Base-by-base conservation (phyloP, 192 early-diverging fungal genomes). In the Mortierella alpina region DNA sequence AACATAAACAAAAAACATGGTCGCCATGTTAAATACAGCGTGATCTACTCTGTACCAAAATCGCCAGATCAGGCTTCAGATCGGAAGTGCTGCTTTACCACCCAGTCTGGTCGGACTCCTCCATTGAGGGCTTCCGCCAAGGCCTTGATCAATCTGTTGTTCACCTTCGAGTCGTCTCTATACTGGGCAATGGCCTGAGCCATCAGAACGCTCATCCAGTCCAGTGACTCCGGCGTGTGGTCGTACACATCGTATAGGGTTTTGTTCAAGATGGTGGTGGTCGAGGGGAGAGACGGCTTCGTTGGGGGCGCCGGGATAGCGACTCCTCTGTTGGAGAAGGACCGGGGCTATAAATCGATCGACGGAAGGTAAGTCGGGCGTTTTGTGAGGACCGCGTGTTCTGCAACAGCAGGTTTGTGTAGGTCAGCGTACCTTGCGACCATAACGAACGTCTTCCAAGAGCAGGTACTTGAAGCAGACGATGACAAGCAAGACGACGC, bases 121-220 rank as follows among this genome's bases (percentile, higher is more conserved):
- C 88, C 89, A 70, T 96, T 96, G 40, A 95, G 60, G 22, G 87
- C 82, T 41, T 91, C 86, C 64, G 94, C 92, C 14, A 96, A 52
- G 6, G 90, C 83, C 14, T 79, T 80, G 45, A 94, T 84, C 23
- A 96, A 73, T 42, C 86, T 78, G 68, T 90, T 85, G 56, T 91
- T 89, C 46, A 94, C 86, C 17, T 87, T 87, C 15, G 86, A 88
- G 70, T 96, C 93, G 48, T 89, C 88, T 42, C 95, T 77, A 72
- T 93, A 95, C 46, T 89, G 87, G 31, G 90, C 83, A 55, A 96
- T 91, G 4, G 90, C 84, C 74, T 96, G 94, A 11, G 91, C 95
- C 20, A 95, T 47, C 39, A 96, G 53, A 4, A 96, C 92, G 70
- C 94, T 96, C 48, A 96, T 83, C 95, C 95, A 96, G 48, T 94